These are phyloP conservation scores for Phytophthora megakarya DNA, from an alignment of 352 stramenopile species.

Conservation along the genomic window DNA sequence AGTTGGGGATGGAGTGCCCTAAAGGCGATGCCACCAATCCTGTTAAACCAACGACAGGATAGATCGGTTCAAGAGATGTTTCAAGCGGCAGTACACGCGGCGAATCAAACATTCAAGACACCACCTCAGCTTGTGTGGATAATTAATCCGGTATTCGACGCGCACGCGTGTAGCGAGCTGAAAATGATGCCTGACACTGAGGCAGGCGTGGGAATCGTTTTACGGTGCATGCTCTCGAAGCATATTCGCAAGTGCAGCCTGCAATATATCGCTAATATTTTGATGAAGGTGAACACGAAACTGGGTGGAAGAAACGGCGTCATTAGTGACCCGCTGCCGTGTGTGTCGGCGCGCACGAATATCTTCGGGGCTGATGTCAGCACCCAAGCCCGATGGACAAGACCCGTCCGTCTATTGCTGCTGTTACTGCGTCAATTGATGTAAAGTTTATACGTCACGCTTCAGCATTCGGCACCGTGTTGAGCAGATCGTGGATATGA, in stretches of 20 bases:
- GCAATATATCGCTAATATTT: conserved; percentile 76
- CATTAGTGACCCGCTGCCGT: conserved; percentile 49
- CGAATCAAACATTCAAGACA: conserved; percentile 32
- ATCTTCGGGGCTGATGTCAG: conserved; percentile 86
- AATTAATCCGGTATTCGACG: conserved; percentile 54
- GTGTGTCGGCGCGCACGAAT: conserved; percentile 64
- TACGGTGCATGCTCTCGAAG: conserved; percentile 79
- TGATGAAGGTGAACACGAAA: conserved; percentile 85
- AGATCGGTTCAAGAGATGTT: conserved; percentile 48
- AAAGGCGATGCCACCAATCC: conserved; percentile 42
- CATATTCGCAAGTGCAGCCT: conserved; percentile 60
- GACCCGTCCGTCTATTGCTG: conserved; percentile 77
- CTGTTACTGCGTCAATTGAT: conserved; percentile 84
- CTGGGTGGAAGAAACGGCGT: conserved; percentile 69
- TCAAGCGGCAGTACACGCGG: conserved; percentile 40
- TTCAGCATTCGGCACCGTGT: conserved; percentile 73
- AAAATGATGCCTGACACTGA: conserved; percentile 76
- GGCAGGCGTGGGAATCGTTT: conserved; percentile 61
- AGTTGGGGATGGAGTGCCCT: conserved; percentile 63
- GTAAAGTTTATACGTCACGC: conserved; percentile 70
- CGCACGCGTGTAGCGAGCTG: conserved; percentile 58
- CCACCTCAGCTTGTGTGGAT: conserved; percentile 64
- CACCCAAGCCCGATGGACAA: conserved; percentile 78
- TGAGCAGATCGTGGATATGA: conserved; percentile 73
- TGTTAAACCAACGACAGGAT: conserved; percentile 42